These are phyloP conservation scores for Acanthamoeba sp. DNA, from an alignment of 208 protist genomes.

Conservation along the genomic window DNA sequence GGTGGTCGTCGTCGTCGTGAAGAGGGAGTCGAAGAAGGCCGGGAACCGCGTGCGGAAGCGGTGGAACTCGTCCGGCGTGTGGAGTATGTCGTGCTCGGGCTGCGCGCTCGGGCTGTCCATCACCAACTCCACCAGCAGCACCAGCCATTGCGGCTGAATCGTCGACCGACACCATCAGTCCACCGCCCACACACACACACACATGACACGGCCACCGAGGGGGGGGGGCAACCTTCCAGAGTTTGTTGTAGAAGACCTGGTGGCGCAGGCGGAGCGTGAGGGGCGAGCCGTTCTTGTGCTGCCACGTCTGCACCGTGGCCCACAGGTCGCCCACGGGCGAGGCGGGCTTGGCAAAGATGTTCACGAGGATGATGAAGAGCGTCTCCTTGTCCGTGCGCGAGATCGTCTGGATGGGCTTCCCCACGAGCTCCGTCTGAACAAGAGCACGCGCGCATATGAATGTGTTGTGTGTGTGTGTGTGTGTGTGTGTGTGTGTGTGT, in stretches of 20 bases:
- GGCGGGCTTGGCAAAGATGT: background rate
- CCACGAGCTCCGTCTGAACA: background rate
- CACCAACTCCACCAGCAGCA: background rate
- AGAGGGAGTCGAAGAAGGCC: background rate
- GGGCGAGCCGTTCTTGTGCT: background rate
- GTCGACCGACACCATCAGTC: too few relatives aligned
- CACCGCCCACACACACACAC: background rate
- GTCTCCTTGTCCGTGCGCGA: background rate
- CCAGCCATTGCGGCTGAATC: background rate
- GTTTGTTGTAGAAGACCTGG: slow-evolving; percentile 12
- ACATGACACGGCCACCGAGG: background rate
- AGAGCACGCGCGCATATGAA: too few relatives aligned
- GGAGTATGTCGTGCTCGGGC: background rate
- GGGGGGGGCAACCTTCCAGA: background rate
- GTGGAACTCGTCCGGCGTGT: background rate
- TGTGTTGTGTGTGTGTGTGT: too few relatives aligned
- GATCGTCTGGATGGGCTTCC: background rate
- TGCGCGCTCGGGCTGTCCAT: background rate
- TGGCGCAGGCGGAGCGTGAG: background rate
- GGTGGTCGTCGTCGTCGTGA: background rate
- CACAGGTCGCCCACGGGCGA: background rate
- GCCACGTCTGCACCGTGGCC: background rate
- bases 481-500: too few relatives aligned
- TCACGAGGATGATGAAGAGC: background rate
- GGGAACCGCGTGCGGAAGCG: background rate